These are phyloP conservation scores for Neurospora sp. DNA, from an alignment of 495 filamentous ascomycete genomes.

Conservation along the genomic window DNA sequence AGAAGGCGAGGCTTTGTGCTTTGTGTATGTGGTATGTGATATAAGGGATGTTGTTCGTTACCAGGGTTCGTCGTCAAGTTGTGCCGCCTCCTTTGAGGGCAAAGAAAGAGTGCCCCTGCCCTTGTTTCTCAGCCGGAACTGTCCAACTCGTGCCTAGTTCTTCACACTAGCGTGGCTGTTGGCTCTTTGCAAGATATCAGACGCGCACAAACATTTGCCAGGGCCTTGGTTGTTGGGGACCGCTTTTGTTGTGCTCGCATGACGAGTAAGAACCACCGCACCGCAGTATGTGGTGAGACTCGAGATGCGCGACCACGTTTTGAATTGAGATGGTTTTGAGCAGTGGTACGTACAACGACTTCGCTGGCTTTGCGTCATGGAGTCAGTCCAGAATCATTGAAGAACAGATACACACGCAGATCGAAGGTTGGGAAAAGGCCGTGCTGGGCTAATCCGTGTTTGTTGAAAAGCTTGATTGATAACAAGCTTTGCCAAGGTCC, in stretches of 20 bases:
- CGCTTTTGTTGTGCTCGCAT: not conserved
- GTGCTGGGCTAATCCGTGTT: not conserved
- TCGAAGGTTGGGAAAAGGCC: not conserved
- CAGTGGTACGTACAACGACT: not conserved
- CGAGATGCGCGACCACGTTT: not conserved
- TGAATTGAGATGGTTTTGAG: not conserved
- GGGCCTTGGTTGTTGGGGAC: not conserved
- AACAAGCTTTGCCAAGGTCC: not conserved
- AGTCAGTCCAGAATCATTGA: not conserved
- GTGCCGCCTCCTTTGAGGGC: not conserved
- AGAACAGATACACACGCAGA: not conserved
- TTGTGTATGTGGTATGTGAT: not conserved
- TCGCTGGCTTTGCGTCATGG: not conserved
- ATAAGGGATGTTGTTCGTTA: not conserved
- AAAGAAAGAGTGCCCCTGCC: not conserved
- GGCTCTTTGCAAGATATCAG: not conserved
- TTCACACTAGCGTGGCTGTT: not conserved
- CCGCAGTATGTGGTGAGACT: not conserved
- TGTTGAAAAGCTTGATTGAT: not conserved
- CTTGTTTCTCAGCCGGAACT: not conserved
- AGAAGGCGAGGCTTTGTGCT: not conserved
- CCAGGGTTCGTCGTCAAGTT: not conserved
- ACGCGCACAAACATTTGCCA: not conserved
- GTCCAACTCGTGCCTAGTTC: not conserved
- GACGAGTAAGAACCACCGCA: not conserved